phyloP scores from a whole-genome alignment of 2,329 filamentous ascomycete genomes.

The Ascochyta pisi region DNA sequence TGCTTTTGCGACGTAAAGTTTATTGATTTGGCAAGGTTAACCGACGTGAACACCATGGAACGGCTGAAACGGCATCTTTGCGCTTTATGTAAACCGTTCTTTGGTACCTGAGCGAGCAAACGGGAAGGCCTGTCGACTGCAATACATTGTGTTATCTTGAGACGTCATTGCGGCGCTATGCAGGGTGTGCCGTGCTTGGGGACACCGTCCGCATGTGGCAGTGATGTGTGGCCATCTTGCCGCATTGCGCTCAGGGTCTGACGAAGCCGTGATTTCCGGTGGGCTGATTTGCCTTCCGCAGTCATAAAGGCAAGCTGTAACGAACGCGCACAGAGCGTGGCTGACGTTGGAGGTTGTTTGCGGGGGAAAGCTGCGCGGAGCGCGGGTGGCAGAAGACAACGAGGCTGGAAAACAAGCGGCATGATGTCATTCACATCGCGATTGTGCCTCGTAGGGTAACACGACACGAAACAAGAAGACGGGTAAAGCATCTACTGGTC shows the following conservation, averaged over 20 bases:
- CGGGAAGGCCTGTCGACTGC: not conserved
- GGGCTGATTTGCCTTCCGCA: constrained; percentile 12
- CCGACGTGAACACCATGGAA: not conserved
- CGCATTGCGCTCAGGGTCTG: constrained; percentile 11
- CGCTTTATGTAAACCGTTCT: constrained; percentile 1
- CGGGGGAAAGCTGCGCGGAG: constrained; percentile 6
- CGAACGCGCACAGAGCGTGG: constrained; percentile 6
- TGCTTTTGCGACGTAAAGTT: not conserved
- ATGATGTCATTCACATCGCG: constrained; percentile 1
- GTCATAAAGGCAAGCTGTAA: constrained; percentile 7
- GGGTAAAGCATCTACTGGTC: not conserved
- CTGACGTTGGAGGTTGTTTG: constrained; percentile 10
- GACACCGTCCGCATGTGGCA: constrained; percentile 9
- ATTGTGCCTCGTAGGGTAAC: constrained; percentile 6
- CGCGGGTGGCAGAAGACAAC: not conserved
- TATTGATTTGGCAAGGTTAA: constrained; percentile 2
- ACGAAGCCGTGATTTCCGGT: constrained; percentile 7
- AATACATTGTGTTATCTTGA: constrained; percentile 15
- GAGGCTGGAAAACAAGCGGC: constrained; percentile 1
- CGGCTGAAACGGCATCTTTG: constrained; percentile 1
- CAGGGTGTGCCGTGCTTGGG: constrained; percentile 7
- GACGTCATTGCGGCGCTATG: constrained; percentile 15
- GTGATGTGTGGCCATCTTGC: constrained; percentile 13
- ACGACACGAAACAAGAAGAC: not conserved
- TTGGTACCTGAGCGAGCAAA: constrained; percentile 4